A percentile compares a stretch with the other conserved stretches of the same genome.
Conservation (phyloP, 306 rosid species). For the Begonia masoniana region DNA sequence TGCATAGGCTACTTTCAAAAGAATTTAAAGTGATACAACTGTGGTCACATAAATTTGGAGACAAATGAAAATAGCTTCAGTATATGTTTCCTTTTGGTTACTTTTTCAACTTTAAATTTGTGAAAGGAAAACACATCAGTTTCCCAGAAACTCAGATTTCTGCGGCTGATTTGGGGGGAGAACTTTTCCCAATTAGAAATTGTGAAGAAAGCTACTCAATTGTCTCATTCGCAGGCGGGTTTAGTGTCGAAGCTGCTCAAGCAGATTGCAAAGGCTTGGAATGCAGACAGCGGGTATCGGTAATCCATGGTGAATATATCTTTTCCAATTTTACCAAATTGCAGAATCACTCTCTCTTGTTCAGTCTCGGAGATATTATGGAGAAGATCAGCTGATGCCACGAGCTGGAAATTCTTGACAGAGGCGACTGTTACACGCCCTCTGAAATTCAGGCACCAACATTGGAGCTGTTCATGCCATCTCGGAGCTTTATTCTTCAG, state of each 20-base stretch:
- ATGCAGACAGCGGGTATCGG: slow-evolving; percentile 87
- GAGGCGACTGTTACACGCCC: slow-evolving; percentile 95
- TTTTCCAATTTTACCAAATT: slow-evolving; percentile 90
- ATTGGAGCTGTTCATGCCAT: slow-evolving; percentile 92
- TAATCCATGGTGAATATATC: slow-evolving; percentile 97
- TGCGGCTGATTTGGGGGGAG: no score
- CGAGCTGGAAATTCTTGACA: slow-evolving; percentile 92
- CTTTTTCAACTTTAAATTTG: no score
- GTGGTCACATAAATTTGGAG: no score
- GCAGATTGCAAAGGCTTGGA: slow-evolving; percentile 93
- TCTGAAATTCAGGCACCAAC: slow-evolving; percentile 96
- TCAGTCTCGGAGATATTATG: slow-evolving; percentile 52
- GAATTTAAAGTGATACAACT: no score
- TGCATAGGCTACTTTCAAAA: no score
- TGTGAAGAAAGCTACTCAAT: not conserved
- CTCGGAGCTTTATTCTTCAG: slow-evolving; percentile 82
- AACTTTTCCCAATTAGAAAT: no score
- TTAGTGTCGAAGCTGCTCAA: slow-evolving; percentile 95
- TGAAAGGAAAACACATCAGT: no score
- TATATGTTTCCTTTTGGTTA: no score
- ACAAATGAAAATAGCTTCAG: no score
- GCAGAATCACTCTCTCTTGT: slow-evolving; percentile 76
- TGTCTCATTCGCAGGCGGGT: slow-evolving; percentile 82
- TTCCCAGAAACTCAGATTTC: no score
- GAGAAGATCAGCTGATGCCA: slow-evolving; percentile 54